Percentiles rank a stretch among this genome's conserved stretches.
Evolutionary conservation across 768 basidiomycete species (phyloP).

Genomic region (Psilocybe tampanensis): DNA sequence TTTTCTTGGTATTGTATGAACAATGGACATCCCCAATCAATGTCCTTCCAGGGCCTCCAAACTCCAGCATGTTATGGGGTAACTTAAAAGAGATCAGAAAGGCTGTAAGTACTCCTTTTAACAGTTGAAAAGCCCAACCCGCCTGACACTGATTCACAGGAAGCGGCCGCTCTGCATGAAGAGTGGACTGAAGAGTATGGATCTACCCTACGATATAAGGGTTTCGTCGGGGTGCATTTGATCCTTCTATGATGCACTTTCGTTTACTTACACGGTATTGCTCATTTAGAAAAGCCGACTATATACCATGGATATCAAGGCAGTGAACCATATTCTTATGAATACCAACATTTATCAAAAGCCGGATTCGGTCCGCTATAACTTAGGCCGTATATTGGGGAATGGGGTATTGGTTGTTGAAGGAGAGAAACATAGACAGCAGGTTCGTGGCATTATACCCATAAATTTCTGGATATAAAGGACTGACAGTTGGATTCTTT

Average conservation of each 20-base stretch:
- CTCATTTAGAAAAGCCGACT: conserved; percentile 38
- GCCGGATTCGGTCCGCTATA: conserved; percentile 39
- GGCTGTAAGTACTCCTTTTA: conserved; percentile 31
- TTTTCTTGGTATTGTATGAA: conserved; percentile 28
- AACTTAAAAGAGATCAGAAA: conserved; percentile 46
- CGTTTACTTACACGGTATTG: neutral
- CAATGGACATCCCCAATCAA: conserved; percentile 43
- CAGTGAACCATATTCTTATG: conserved; percentile 63
- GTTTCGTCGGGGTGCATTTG: conserved; percentile 43
- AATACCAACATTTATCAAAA: conserved; percentile 61
- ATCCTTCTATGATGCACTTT: neutral
- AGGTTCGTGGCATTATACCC: conserved; percentile 28
- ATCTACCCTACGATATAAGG: conserved; percentile 43
- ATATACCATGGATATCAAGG: conserved; percentile 61
- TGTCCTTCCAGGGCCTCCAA: conserved; percentile 54
- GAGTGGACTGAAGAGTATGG: conserved; percentile 55
- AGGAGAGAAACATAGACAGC: conserved; percentile 47
- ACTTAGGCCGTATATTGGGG: conserved; percentile 45
- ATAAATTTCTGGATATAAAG: neutral
- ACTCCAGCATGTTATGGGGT: conserved; percentile 46
- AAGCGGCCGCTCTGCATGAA: conserved; percentile 40
- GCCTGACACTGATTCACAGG: conserved; percentile 23
- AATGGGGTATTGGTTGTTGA: conserved; percentile 52
- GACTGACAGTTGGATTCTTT: neutral
- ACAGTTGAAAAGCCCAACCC: neutral